Evolutionary conservation across 306 rosid genomes (phyloP), one percentile per base, ranked within the genome.

Genomic region (Malus fusca): DNA sequence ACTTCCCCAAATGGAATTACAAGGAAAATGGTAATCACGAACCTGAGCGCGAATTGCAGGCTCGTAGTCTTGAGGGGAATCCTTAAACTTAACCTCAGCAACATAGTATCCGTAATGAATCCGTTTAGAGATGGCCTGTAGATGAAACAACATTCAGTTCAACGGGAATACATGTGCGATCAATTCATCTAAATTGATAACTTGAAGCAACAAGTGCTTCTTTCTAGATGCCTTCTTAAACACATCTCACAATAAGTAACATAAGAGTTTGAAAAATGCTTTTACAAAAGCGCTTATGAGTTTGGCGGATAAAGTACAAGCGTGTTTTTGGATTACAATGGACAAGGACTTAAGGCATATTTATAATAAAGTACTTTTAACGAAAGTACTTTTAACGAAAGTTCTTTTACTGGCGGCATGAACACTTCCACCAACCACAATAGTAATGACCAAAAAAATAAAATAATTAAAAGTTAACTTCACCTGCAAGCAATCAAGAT

Each of bases 101-200:
- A 95, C 99, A 59, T 84, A 95, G 81, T 87, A 92, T 67, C 99
- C 99, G 62, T 89, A 92, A 56, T 95, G 99, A 73, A 95, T 86
- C 75, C 99, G 92, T 78, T 86, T 89, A 22, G 99, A 95, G 74
- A 95, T 87, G 33, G 97, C 97, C 99, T 95, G 88, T 79, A 76
- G 3, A 3, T 66, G 28, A 37, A 51, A 51, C 21, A 1, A 51
- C 8, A 17, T 51, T 51, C 3, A 51, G 1, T 15, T 51, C 55
- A 51, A 15, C 2, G 8, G 0, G 2, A 51, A 51, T 51, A 51
- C 3, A 51, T 15, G 0, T 17, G 21, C 8, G 1, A 4, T 1
- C 21, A 51, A 3, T 51, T 51, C 21, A 31, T 31, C 44, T 9
- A 7, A 64, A 64, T 31, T 64, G 13, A 31, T 0, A 31, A 8